A percentile compares a stretch with the other conserved stretches of the same genome.
These are phyloP conservation scores for Collybia sp. DNA, from an alignment of 768 basidiomycete species.

Conservation along the genomic window DNA sequence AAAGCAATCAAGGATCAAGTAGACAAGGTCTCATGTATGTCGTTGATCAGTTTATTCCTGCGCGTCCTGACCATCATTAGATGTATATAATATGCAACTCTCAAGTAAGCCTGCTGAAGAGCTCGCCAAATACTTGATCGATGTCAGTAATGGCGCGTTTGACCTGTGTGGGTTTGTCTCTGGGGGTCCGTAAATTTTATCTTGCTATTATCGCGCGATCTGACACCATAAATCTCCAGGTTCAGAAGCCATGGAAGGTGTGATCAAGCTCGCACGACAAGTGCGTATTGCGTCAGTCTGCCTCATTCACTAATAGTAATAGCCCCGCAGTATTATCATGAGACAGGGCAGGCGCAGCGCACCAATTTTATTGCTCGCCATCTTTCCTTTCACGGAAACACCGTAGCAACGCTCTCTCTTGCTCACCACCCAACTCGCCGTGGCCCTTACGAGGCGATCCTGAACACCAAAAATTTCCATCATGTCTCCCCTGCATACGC, in stretches of 20 bases:
- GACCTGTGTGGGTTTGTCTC: constrained; percentile 66
- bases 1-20: constrained; percentile 77
- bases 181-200: constrained; percentile 47
- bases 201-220: background rate
- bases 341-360: constrained; percentile 65
- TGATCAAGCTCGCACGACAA: constrained; percentile 79
- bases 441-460: constrained; percentile 59
- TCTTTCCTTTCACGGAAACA: constrained; percentile 85
- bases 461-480: constrained; percentile 66
- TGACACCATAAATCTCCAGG: constrained; percentile 35
- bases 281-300: constrained; percentile 26
- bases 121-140: constrained; percentile 62
- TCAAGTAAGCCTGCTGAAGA: constrained; percentile 80
- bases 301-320: constrained; percentile 1
- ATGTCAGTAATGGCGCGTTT: constrained; percentile 71
- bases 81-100: constrained; percentile 85
- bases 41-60: background rate
- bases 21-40: constrained; percentile 72
- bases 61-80: constrained; percentile 28
- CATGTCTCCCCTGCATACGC: constrained; percentile 88
- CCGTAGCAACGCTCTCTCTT: constrained; percentile 63
- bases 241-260: constrained; percentile 86
- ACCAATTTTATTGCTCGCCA: constrained; percentile 76
- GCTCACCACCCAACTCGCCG: constrained; percentile 65
- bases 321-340: constrained; percentile 55